Base-by-base conservation (phyloP, 805 yeast genomes). In the Ogataea minuta region DNA sequence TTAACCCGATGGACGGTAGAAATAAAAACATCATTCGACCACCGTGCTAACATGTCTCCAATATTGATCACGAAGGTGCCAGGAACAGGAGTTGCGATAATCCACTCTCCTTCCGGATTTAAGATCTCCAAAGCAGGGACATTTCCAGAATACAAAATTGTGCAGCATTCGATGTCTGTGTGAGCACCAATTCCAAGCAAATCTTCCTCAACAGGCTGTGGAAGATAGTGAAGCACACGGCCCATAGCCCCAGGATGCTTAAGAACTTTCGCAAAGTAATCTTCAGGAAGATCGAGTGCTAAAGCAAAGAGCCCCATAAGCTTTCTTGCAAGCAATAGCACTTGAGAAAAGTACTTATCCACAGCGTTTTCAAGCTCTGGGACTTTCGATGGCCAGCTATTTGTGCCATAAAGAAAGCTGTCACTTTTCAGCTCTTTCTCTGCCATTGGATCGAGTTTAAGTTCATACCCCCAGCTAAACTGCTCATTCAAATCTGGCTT, bases 1-100 rank as follows among this genome's bases (percentile, higher is more conserved):
- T 44, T 40, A 10, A 66, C 71, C 24, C 69, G 49, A 36, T 66
- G 71, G 9, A 64, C 54, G 0, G 69, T 64, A 3, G 69, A 65
- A 21, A 54, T 51, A 27, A 63, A 59, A 14, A 38, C 39, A 34
- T 62, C 68, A 43, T 66, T 66, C 7, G 68, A 49, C 52, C 59
- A 55, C 33, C 68, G 48, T 31, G 55, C 58, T 25, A 66, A 45
- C 31, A 56, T 46, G 40, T 66, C 71, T 2, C 63, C 71, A 26
- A 63, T 59, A 36, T 66, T 66, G 27, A 64, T 61, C n/a, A 66
- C 63, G 35, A 62, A 54, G 6, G 66, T 46, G 3, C 56, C 60
- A 13, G 53, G 52, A 6, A 63, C 49, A 12, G 63, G 63, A 11
- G 63, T 58, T 3, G 60, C 69, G 27, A 47, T 45, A 13, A 62